Evolutionary conservation across 352 stramenopile species (phyloP).

Genomic region (Phytophthora palmivora): DNA sequence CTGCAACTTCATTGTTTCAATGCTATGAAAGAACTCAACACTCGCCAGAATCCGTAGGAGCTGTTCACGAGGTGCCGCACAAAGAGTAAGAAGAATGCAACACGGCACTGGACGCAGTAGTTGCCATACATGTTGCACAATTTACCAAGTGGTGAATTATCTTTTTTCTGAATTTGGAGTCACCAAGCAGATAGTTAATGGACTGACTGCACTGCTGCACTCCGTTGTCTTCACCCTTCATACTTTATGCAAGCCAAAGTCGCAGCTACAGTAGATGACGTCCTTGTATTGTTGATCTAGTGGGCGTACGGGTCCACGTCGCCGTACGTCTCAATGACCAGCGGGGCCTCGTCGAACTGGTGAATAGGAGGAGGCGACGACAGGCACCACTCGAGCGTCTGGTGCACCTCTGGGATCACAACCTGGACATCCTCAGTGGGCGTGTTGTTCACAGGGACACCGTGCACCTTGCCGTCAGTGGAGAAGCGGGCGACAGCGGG

Average conservation of each 20-base stretch:
- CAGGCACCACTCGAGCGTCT: conserved; percentile 89
- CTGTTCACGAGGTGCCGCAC: too few relatives aligned
- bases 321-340: conserved; percentile 91
- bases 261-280: conserved; percentile 9
- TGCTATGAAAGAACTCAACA: too few relatives aligned
- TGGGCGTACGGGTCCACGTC: conserved; percentile 83
- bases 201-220: conserved; percentile 3
- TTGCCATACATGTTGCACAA: conserved; percentile 32
- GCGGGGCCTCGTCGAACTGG: conserved; percentile 89
- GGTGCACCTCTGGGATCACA: conserved; percentile 82
- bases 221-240: too few relatives aligned
- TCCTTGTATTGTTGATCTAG: conserved; percentile 44
- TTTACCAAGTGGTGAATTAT: conserved; percentile 38
- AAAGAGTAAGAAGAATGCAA: conserved; percentile 8
- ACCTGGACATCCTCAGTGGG: conserved; percentile 74
- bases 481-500: conserved; percentile 61
- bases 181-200: not conserved
- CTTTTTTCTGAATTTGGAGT: conserved; percentile 27
- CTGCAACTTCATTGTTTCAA: too few relatives aligned
- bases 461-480: conserved; percentile 47
- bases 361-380: conserved; percentile 85
- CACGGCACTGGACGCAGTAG: conserved; percentile 10
- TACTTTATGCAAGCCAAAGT: conserved; percentile 44
- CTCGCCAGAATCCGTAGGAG: too few relatives aligned
- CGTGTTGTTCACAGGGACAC: conserved; percentile 44